Evolutionary conservation across 202 grass and related monocot species (phyloP).

Genomic region (Miscanthus sacchariflorus): DNA sequence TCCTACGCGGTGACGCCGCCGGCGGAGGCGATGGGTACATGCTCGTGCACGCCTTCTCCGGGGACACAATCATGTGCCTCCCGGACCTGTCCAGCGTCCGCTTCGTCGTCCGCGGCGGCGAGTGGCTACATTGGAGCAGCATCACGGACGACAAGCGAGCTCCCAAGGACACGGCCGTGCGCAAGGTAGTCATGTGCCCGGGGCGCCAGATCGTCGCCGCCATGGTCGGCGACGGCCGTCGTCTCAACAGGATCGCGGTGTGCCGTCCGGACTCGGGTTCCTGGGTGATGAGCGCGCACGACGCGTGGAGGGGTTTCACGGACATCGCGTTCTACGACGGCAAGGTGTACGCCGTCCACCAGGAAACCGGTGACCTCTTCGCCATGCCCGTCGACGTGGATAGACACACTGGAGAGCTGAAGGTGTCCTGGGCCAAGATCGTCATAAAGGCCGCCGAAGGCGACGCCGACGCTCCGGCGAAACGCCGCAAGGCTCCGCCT

Average conservation of each 20-base stretch:
- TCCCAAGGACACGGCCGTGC: not conserved
- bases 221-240: not conserved
- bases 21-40: not conserved
- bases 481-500: not conserved
- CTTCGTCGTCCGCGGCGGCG: not conserved
- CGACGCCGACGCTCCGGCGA: not conserved
- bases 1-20: not conserved
- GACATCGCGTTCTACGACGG: constrained; percentile 20
- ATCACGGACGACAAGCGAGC: not conserved
- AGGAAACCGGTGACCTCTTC: not conserved
- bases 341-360: constrained; percentile 6
- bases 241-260: not conserved
- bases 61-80: not conserved
- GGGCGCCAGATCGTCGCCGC: not conserved
- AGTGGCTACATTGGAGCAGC: not conserved
- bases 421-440: not conserved
- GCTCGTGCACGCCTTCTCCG: not conserved
- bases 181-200: not conserved
- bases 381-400: not conserved
- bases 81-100: not conserved
- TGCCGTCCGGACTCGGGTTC: not conserved
- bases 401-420: not conserved
- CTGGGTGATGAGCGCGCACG: not conserved
- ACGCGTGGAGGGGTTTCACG: not conserved
- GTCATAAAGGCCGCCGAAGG: not conserved